These are phyloP conservation scores for Prunus yedoensis DNA, from an alignment of 331 rosid genomes.

Conservation along the genomic window DNA sequence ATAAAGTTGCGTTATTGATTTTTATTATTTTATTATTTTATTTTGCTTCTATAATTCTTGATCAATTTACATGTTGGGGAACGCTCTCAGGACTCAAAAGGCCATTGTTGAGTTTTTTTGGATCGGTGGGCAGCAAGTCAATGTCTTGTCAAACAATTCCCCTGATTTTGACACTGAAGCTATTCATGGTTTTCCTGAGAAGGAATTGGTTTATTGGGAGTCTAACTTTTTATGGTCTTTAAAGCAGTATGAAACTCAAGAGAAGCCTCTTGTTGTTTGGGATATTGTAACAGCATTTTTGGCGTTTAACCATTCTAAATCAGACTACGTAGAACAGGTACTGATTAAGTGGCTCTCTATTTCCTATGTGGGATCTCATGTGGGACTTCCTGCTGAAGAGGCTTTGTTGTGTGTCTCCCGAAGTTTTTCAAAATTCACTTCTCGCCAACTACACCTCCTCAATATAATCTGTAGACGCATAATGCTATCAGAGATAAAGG, in stretches of 20 bases:
- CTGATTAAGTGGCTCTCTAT: constrained; percentile 69
- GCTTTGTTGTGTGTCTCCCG: constrained; percentile 41
- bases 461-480: constrained; percentile 79
- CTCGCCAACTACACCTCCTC: constrained; percentile 78
- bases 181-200: constrained; percentile 40
- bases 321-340: constrained; percentile 50
- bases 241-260: constrained; percentile 55
- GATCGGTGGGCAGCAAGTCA: constrained; percentile 71
- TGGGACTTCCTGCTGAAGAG: constrained; percentile 41
- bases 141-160: constrained; percentile 34
- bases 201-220: constrained; percentile 67
- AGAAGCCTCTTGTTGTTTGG: constrained; percentile 74
- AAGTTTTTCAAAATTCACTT: constrained; percentile 50
- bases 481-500: constrained; percentile 49
- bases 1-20: neutral
- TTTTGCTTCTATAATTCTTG: neutral
- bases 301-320: constrained; percentile 58
- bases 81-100: constrained; percentile 58
- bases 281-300: constrained; percentile 63
- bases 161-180: constrained; percentile 33
- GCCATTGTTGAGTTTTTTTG: constrained; percentile 83
- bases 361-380: constrained; percentile 41
- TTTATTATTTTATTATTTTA: neutral
- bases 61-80: constrained; percentile 12
- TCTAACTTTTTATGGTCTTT: constrained; percentile 68